A percentile compares a stretch with the other conserved stretches of the same genome.
These are phyloP conservation scores for Nicotiana otophora DNA, from an alignment of 257 asterid genomes.

Conservation along the genomic window DNA sequence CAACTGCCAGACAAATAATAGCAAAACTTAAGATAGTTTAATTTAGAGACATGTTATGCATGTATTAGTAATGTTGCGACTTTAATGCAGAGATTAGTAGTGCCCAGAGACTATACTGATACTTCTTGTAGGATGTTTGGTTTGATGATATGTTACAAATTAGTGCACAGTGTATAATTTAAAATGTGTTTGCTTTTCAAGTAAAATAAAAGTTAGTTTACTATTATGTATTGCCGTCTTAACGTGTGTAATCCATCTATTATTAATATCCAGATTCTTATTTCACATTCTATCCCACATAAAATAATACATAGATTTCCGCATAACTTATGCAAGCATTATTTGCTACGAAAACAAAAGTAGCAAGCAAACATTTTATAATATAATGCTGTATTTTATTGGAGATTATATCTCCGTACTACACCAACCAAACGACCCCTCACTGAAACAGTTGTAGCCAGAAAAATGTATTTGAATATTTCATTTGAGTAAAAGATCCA, in stretches of 20 bases:
- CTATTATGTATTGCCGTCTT: background rate
- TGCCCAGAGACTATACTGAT: background rate
- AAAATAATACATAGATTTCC: background rate
- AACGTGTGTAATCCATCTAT: background rate
- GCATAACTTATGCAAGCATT: background rate
- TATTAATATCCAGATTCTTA: background rate
- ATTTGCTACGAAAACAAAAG: background rate
- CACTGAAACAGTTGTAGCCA: background rate
- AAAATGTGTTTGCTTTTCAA: background rate
- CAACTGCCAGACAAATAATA: constrained; percentile 30
- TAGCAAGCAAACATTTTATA: background rate
- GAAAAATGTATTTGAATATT: background rate
- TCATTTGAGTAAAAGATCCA: background rate
- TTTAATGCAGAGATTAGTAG: background rate
- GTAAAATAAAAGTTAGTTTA: background rate
- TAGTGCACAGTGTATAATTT: background rate
- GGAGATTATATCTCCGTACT: background rate
- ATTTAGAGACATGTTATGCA: background rate
- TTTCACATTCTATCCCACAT: background rate
- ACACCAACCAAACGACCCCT: background rate
- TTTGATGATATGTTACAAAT: background rate
- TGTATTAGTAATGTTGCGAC: background rate
- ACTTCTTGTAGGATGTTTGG: background rate
- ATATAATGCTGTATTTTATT: background rate
- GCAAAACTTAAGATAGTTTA: background rate